phyloP scores from a whole-genome alignment of 2,329 filamentous ascomycete species.

The Fusarium sp. region DNA sequence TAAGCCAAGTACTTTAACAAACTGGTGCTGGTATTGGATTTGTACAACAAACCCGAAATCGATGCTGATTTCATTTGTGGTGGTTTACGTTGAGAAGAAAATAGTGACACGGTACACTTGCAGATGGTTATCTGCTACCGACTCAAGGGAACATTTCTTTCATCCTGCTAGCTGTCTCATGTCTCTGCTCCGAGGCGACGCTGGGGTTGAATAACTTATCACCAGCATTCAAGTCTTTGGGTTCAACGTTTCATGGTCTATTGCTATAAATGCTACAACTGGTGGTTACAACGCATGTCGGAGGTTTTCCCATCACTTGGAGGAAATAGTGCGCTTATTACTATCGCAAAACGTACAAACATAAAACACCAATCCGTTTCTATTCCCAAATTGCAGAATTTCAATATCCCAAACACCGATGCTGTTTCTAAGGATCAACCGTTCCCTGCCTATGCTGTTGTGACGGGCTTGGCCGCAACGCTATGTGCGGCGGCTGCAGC shows the following conservation, averaged over 20 bases:
- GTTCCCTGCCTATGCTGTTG: constrained; percentile 21
- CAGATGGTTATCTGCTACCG: background rate
- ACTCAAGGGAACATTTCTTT: no score
- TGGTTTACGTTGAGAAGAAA: background rate
- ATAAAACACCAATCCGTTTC: constrained; percentile 33
- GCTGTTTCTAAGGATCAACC: background rate
- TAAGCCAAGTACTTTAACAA: no score
- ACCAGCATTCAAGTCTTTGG: background rate
- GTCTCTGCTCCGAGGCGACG: background rate
- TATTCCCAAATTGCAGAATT: constrained; percentile 15
- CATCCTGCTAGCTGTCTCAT: background rate
- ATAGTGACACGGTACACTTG: background rate
- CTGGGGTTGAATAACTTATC: background rate
- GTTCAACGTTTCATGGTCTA: background rate
- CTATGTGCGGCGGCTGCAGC: constrained; percentile 58
- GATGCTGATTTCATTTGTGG: background rate
- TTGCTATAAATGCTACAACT: background rate
- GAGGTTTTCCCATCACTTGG: background rate
- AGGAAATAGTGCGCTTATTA: constrained; percentile 15
- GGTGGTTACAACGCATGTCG: background rate
- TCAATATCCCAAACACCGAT: constrained; percentile 26
- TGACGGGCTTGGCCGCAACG: constrained; percentile 43
- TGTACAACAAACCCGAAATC: no score
- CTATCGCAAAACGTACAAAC: constrained; percentile 14
- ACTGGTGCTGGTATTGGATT: background rate